phyloP scores from a whole-genome alignment of 2,329 filamentous ascomycete genomes.

The Aureobasidium vineae region DNA sequence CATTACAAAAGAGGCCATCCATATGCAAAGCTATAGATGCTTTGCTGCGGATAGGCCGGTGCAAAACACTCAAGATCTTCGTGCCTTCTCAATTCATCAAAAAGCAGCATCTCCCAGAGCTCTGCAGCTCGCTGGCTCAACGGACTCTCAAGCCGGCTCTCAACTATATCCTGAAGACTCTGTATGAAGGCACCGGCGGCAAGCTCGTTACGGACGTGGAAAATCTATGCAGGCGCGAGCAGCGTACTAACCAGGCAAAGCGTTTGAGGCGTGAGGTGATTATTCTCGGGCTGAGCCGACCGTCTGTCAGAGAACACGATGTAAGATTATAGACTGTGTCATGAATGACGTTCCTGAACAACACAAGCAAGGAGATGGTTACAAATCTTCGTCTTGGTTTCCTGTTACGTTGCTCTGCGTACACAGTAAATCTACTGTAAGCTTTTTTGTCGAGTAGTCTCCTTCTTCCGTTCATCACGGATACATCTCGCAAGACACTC shows the following conservation, averaged over 20 bases:
- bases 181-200: no score
- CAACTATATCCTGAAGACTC: no score
- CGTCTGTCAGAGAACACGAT: not conserved
- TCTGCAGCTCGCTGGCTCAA: no score
- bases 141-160: no score
- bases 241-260: not conserved
- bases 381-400: constrained; percentile 8
- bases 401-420: constrained; percentile 6
- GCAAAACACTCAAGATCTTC: no score
- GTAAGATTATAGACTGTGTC: not conserved
- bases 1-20: no score
- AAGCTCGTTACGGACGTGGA: no score
- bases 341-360: not conserved
- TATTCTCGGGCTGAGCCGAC: not conserved
- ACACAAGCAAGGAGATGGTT: constrained; percentile 8
- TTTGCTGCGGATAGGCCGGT: no score
- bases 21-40: no score
- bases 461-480: constrained; percentile 8
- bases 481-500: constrained; percentile 3
- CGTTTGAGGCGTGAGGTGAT: not conserved
- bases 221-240: not conserved
- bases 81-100: no score
- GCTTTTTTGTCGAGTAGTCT: constrained; percentile 12
- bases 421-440: constrained; percentile 3
- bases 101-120: no score